These are phyloP conservation scores for Vigna reflexopilosa DNA, from an alignment of 306 rosid genomes.

Conservation along the genomic window DNA sequence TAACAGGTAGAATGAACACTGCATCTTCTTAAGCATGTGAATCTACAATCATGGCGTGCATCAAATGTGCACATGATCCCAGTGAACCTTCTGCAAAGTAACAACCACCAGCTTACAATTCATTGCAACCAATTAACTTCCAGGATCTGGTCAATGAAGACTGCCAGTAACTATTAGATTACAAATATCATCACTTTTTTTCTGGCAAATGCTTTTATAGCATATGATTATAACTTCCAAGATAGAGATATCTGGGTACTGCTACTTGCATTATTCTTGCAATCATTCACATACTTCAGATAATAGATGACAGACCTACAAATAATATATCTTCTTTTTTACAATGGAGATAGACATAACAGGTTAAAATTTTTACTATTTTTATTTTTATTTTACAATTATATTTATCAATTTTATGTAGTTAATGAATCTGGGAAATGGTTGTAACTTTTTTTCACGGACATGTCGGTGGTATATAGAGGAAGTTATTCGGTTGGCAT, in stretches of 20 bases:
- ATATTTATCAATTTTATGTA: too few species aligned
- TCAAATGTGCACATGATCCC: constrained; percentile 70
- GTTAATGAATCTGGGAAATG: too few species aligned
- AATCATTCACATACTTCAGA: not conserved
- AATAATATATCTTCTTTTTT: too few species aligned
- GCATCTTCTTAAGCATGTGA: constrained; percentile 57
- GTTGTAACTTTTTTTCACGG: constrained; percentile 28
- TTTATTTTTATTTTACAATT: too few species aligned
- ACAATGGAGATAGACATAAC: too few species aligned
- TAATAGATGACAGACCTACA: too few species aligned
- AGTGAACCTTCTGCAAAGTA: constrained; percentile 57
- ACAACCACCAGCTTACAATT: constrained; percentile 16
- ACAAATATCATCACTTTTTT: not conserved
- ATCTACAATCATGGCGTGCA: constrained; percentile 65
- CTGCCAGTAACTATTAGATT: not conserved
- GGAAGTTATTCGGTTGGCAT: constrained; percentile 11
- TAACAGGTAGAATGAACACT: constrained; percentile 19
- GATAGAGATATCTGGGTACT: not conserved
- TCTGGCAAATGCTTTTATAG: constrained; percentile 13
- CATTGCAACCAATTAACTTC: constrained; percentile 35
- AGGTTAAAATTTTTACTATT: too few species aligned
- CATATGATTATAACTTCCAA: constrained; percentile 21
- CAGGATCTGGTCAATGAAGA: constrained; percentile 38
- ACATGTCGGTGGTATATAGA: constrained; percentile 14
- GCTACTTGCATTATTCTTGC: not conserved